These are phyloP conservation scores for Mesembryanthemum crystallinum DNA, from an alignment of 148 eudicot genomes.

Conservation along the genomic window DNA sequence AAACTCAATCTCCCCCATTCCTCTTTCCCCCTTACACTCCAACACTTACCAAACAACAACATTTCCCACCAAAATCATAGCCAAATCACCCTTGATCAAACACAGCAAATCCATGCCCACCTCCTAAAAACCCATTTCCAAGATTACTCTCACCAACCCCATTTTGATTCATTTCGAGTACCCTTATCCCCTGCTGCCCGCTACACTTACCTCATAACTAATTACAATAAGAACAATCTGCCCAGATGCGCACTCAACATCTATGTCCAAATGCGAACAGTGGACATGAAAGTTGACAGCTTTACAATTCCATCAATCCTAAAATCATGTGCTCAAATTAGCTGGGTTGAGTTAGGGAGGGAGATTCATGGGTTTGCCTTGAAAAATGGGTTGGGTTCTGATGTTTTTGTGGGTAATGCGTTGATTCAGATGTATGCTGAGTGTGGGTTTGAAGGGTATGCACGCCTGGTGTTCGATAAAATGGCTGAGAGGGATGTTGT, in stretches of 20 bases:
- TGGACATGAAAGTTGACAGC: conserved; percentile 25
- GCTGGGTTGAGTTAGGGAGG: conserved; percentile 21
- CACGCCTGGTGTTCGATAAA: conserved; percentile 30
- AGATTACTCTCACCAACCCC: conserved; percentile 6
- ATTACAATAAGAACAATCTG: conserved; percentile 28
- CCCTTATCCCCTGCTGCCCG: conserved; percentile 28
- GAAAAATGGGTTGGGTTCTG: conserved; percentile 33
- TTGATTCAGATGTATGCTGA: conserved; percentile 40
- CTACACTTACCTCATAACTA: conserved; percentile 34
- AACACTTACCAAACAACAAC: conserved; percentile 5
- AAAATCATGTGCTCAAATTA: conserved; percentile 25
- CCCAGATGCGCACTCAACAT: conserved; percentile 26
- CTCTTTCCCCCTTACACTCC: conserved; percentile 19
- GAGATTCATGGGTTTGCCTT: conserved; percentile 37
- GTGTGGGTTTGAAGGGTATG: conserved; percentile 20
- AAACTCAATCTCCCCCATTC: conserved; percentile 5
- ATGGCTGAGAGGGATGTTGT: conserved; percentile 32
- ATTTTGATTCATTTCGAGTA: neutral
- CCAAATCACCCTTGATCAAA: conserved; percentile 21
- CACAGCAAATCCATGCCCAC: conserved; percentile 32
- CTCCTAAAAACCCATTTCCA: conserved; percentile 32
- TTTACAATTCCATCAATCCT: conserved; percentile 30
- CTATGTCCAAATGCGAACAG: conserved; percentile 21
- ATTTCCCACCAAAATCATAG: conserved; percentile 9
- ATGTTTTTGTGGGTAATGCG: conserved; percentile 36